phyloP scores from a whole-genome alignment of 2,329 filamentous ascomycete species.

The Colletotrichum sp. region DNA sequence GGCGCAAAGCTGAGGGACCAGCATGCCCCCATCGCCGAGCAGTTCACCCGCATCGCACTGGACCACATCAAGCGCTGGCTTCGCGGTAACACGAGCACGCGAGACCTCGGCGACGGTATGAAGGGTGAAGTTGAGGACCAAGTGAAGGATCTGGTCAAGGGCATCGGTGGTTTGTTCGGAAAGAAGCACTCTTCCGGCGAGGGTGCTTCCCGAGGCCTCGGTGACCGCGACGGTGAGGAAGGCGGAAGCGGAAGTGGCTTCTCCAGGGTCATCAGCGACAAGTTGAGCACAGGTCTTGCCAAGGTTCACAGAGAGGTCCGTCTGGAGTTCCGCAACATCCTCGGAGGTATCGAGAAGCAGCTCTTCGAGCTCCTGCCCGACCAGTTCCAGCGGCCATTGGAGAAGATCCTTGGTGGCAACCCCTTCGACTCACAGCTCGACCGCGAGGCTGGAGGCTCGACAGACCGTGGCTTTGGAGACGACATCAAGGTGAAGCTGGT shows the following conservation, averaged over 20 bases:
- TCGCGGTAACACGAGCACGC: conserved; percentile 44
- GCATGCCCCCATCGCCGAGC: conserved; percentile 48
- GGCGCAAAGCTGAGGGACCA: conserved; percentile 43
- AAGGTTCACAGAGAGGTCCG: conserved; percentile 49
- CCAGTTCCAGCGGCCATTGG: conserved; percentile 45
- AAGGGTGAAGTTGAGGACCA: conserved; percentile 49
- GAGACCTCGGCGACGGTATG: conserved; percentile 47
- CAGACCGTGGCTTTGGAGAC: conserved; percentile 45
- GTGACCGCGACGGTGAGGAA: conserved; percentile 29
- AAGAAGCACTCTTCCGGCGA: conserved; percentile 34
- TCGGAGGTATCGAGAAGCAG: conserved; percentile 49
- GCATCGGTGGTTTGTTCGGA: conserved; percentile 45
- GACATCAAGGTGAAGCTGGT: conserved; percentile 49
- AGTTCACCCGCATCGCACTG: conserved; percentile 50
- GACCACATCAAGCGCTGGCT: conserved; percentile 52
- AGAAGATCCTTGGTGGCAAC: conserved; percentile 52
- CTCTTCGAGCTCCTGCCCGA: conserved; percentile 50
- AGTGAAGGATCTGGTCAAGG: conserved; percentile 49
- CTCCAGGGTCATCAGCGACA: conserved; percentile 51
- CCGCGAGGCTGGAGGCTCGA: conserved; percentile 30
- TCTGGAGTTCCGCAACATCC: conserved; percentile 49
- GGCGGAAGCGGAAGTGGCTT: conserved; percentile 39
- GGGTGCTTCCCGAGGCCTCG: conserved; percentile 33
- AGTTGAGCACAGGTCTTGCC: conserved; percentile 48
- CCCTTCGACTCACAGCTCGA: conserved; percentile 50